phyloP scores from a whole-genome alignment of 441 rosid species.

The Populus trichocarpa region DNA sequence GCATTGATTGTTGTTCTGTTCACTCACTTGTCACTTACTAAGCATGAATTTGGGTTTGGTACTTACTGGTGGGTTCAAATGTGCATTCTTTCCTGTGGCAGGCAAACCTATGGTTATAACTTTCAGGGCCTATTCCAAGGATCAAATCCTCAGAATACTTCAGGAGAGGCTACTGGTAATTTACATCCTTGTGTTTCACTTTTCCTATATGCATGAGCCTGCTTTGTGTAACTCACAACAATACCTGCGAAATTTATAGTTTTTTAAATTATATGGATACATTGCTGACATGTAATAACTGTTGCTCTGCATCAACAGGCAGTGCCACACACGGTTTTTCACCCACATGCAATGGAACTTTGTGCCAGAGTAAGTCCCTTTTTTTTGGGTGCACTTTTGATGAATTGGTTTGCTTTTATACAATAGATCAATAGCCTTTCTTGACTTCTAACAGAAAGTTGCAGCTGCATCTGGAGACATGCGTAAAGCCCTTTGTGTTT shows the following conservation, averaged over 20 bases:
- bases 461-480: conserved; percentile 96
- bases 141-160: conserved; percentile 72
- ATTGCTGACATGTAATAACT: neutral
- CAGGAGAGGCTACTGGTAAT: conserved; percentile 79
- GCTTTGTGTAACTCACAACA: too few relatives aligned
- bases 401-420: conserved; percentile 9
- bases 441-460: conserved; percentile 55
- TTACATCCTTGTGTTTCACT: conserved; percentile 5
- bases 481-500: conserved; percentile 87
- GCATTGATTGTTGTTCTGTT: neutral
- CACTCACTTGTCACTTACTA: neutral
- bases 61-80: conserved; percentile 14
- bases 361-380: conserved; percentile 76
- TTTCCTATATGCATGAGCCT: neutral
- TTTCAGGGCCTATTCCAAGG: conserved; percentile 76
- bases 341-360: conserved; percentile 82
- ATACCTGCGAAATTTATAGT: too few relatives aligned
- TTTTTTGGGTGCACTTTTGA: neutral
- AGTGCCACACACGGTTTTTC: conserved; percentile 59
- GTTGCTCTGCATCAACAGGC: conserved; percentile 39
- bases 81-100: conserved; percentile 18
- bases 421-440: conserved; percentile 4
- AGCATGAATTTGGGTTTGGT: neutral
- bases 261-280: too few relatives aligned
- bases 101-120: conserved; percentile 86